Evolutionary conservation across 164 flowering plant species (phyloP).

Genomic region (Stephania cephalantha): DNA sequence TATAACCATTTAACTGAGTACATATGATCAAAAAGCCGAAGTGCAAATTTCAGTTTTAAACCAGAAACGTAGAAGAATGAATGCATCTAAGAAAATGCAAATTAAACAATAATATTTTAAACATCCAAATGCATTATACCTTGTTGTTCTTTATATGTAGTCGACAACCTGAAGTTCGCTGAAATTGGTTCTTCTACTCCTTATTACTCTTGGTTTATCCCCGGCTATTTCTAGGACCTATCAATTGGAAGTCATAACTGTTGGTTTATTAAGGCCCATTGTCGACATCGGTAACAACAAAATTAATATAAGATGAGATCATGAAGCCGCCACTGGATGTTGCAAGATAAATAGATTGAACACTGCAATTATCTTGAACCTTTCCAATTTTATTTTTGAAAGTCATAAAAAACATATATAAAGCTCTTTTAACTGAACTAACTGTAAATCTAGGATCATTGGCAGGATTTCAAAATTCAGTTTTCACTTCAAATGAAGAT

Average conservation of each 20-base stretch:
- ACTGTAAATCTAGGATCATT: not conserved
- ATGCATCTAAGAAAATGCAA: not conserved
- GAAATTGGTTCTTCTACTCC: constrained; percentile 31
- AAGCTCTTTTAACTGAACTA: not conserved
- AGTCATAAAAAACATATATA: not conserved
- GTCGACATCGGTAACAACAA: not conserved
- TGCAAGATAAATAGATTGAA: too few species aligned
- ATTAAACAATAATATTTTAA: not conserved
- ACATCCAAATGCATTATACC: constrained; percentile 14
- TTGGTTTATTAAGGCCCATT: not conserved
- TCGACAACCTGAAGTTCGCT: constrained; percentile 46
- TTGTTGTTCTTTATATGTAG: constrained; percentile 29
- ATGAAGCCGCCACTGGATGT: too few species aligned
- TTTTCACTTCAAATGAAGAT: not conserved
- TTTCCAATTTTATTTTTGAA: not conserved
- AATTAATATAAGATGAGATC: not conserved
- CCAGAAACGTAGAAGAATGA: not conserved
- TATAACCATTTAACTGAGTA: not conserved
- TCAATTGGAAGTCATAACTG: not conserved
- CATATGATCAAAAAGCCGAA: not conserved
- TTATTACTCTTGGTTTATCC: constrained; percentile 48
- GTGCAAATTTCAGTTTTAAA: not conserved
- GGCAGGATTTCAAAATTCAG: not conserved
- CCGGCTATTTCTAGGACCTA: constrained; percentile 71
- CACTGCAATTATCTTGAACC: too few species aligned